phyloP scores from a whole-genome alignment of 345 rosid species.

The Hypericum perforatum region DNA sequence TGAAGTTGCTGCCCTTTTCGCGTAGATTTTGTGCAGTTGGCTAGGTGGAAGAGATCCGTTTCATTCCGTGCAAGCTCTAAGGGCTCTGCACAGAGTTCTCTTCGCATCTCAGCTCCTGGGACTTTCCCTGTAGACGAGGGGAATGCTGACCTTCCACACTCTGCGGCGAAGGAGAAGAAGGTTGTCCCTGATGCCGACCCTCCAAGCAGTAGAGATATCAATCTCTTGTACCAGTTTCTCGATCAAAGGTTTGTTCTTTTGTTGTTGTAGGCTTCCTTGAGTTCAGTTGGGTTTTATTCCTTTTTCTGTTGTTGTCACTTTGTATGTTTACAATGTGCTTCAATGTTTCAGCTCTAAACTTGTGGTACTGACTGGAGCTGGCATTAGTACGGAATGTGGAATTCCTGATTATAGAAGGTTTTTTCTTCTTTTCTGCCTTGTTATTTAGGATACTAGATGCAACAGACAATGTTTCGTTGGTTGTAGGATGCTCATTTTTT shows the following conservation, averaged over 20 bases:
- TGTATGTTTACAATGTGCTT: not conserved
- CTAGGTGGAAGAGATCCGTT: constrained; percentile 15
- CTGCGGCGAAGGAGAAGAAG: constrained; percentile 40
- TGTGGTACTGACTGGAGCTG: constrained; percentile 81
- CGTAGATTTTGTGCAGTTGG: constrained; percentile 23
- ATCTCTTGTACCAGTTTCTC: constrained; percentile 47
- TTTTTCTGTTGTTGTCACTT: not conserved
- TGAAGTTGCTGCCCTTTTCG: not conserved
- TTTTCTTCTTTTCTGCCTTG: not conserved
- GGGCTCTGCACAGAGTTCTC: constrained; percentile 42
- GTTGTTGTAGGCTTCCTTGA: not conserved
- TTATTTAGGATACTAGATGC: not conserved
- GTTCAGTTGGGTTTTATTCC: not conserved
- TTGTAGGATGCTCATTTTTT: too few relatives aligned
- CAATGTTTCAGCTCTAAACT: constrained; percentile 48
- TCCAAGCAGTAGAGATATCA: constrained; percentile 48
- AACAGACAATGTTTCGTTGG: too few relatives aligned
- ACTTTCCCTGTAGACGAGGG: constrained; percentile 18
- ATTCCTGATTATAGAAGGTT: constrained; percentile 98
- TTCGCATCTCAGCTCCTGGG: constrained; percentile 47
- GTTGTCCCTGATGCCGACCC: constrained; percentile 75
- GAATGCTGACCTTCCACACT: constrained; percentile 21
- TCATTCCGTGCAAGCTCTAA: constrained; percentile 20
- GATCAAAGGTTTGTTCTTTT: constrained; percentile 45
- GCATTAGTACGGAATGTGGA: constrained; percentile 87